phyloP scores from a whole-genome alignment of 1,139 yeast genomes.

The Candida gigantensis region DNA sequence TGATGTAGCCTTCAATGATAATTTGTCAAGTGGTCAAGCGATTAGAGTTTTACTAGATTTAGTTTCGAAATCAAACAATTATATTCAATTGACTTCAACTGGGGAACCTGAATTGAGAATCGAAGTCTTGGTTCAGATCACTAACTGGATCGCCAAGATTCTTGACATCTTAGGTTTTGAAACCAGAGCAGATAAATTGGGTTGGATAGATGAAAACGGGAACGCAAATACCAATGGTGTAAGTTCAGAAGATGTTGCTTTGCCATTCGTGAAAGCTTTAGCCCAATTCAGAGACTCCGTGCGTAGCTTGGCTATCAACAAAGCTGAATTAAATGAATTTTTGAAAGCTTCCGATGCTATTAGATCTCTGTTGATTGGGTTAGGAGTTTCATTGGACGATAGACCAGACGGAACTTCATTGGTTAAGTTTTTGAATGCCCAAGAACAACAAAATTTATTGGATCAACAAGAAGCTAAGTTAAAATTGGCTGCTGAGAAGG shows the following conservation, averaged over 20 bases:
- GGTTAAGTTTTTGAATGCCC: constrained; percentile 71
- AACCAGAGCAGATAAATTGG: constrained; percentile 66
- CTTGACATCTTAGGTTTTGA: constrained; percentile 75
- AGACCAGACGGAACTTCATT: constrained; percentile 79
- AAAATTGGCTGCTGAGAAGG: constrained; percentile 42
- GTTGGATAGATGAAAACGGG: constrained; percentile 62
- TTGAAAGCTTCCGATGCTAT: constrained; percentile 48
- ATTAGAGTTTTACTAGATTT: constrained; percentile 66
- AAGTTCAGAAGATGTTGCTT: constrained; percentile 63
- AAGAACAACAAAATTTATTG: constrained; percentile 68
- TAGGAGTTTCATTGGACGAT: constrained; percentile 88
- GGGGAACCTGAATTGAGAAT: constrained; percentile 53
- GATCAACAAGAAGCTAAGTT: constrained; percentile 64
- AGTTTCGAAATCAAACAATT: constrained; percentile 70
- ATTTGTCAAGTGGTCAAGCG: constrained; percentile 76
- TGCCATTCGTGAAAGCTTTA: constrained; percentile 79
- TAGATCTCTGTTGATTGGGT: constrained; percentile 59
- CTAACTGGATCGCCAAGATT: constrained; percentile 71
- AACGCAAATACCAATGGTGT: constrained; percentile 18
- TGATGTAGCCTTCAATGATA: constrained; percentile 83
- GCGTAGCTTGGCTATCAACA: constrained; percentile 69
- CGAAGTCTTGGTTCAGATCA: constrained; percentile 65
- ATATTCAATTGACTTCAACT: constrained; percentile 53
- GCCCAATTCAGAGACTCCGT: constrained; percentile 81
- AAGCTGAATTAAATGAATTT: constrained; percentile 55